Evolutionary conservation across 805 yeast genomes (phyloP).

Genomic region (Sugiyamaella marilandica): DNA sequence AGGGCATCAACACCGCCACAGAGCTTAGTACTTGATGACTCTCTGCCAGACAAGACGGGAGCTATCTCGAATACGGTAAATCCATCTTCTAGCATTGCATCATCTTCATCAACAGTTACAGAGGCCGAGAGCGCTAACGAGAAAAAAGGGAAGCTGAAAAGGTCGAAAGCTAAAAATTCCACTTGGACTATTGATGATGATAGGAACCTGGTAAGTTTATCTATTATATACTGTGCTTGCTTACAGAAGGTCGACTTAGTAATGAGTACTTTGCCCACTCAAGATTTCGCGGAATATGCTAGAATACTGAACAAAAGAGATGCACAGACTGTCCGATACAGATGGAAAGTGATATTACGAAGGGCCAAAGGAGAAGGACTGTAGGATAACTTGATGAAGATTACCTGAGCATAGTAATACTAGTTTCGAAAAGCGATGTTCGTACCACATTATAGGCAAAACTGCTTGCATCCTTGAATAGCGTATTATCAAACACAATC

Average conservation of each 20-base stretch:
- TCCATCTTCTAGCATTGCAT: no score
- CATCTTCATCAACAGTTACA: background rate
- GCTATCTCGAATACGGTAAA: background rate
- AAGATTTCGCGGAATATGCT: conserved; percentile 32
- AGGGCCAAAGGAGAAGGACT: conserved; percentile 29
- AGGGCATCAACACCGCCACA: background rate
- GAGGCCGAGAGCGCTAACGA: conserved; percentile 2
- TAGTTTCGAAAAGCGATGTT: background rate
- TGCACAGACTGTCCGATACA: conserved; percentile 33
- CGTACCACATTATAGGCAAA: no score
- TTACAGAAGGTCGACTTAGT: conserved; percentile 27
- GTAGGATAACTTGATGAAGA: background rate
- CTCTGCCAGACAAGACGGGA: background rate
- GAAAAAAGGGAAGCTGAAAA: conserved; percentile 18
- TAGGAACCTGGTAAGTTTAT: conserved; percentile 25
- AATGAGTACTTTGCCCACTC: conserved; percentile 31
- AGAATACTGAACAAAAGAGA: conserved; percentile 32
- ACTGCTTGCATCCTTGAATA: no score
- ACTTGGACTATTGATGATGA: conserved; percentile 34
- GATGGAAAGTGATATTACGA: conserved; percentile 33
- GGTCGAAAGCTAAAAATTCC: conserved; percentile 31
- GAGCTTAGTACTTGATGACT: no score
- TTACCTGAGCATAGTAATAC: background rate
- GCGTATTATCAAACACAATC: no score
- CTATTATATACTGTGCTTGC: background rate